A percentile compares a stretch with the other conserved stretches of the same genome.
Conservation (phyloP, 495 filamentous ascomycete species). For the Xylaria bambusicola region DNA sequence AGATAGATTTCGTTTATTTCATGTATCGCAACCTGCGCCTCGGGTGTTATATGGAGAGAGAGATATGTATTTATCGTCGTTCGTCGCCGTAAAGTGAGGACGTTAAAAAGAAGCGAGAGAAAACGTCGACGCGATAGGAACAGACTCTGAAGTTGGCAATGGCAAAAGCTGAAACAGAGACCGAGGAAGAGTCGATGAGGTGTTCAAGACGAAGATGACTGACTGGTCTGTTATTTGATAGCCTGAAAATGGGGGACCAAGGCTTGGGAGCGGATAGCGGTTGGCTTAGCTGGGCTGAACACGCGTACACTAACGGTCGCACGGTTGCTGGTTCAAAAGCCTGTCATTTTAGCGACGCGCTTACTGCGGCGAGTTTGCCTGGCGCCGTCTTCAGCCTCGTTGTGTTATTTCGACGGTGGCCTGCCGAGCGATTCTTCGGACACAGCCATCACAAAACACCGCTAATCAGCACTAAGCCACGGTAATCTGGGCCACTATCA, state of each 20-base stretch:
- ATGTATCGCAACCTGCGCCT: conserved; percentile 5
- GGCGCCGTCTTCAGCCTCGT: too few relatives aligned
- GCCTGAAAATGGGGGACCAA: not conserved
- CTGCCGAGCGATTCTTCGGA: conserved; percentile 3
- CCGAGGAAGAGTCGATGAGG: not conserved
- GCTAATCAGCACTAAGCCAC: conserved; percentile 21
- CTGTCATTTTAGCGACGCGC: not conserved
- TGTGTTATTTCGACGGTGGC: conserved; percentile 12
- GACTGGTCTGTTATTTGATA: conserved; percentile 12
- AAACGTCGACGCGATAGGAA: not conserved
- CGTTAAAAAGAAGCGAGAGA: not conserved
- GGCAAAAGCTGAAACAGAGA: not conserved
- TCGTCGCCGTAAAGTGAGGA: not conserved
- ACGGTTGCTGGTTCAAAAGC: not conserved
- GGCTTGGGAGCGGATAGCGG: not conserved
- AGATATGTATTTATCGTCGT: not conserved
- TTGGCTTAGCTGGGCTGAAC: conserved; percentile 12
- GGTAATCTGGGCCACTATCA: not conserved
- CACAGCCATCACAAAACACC: conserved; percentile 8
- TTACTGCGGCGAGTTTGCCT: too few relatives aligned
- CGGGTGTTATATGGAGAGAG: not conserved
- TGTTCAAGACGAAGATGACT: too few relatives aligned
- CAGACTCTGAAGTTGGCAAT: not conserved
- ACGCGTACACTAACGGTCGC: too few relatives aligned
- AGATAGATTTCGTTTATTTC: not conserved